Evolutionary conservation across 192 early-diverging fungal genomes (phyloP), one percentile per base, ranked within the genome.

Genomic region (Spizellomyces punctatus): DNA sequence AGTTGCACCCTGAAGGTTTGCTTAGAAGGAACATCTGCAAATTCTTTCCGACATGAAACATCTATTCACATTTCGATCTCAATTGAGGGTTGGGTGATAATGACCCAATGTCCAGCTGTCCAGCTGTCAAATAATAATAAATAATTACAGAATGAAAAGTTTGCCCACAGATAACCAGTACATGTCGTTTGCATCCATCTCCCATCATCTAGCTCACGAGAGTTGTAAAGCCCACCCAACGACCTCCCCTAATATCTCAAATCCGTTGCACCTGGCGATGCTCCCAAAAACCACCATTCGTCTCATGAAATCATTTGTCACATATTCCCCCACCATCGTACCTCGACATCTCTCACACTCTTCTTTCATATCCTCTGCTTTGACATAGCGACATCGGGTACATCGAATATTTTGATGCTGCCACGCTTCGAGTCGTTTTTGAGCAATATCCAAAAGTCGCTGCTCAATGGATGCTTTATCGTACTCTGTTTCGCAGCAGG

Each of bases 341-440:
- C 91, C 91, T 0, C 89, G 86, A 68, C 95, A 98, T 7, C 67
- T 57, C 6, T 88, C 76, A 72, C 95, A 98, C 67, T 90, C 83
- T 6, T 82, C 63, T 12, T 85, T 76, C 69, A 98, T 67, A 54
- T 95, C 91, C 56, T 95, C 91, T 10, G 85, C 86, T 64, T 93
- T 94, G 60, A 96, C 88, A 72, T 86, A 71, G 10, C 87, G 82
- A 62, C 96, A 99, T 59, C 91, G 91, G 14, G 76, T 67, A 75
- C 96, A 99, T 22, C 83, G 81, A 54, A 95, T 63, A 61, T 96
- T 95, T 78, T 99, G 96, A 60, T 91, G 81, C 78, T 99, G 95
- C 83, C 91, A 97, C 6, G 87, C 85, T 65, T 86, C 74, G 27
- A 94, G 27, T 46, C 84, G 80, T 8, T 78, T 75, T 19, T 91